Evolutionary conservation across 331 rosid species (phyloP).

Genomic region (Malus hybrid): DNA sequence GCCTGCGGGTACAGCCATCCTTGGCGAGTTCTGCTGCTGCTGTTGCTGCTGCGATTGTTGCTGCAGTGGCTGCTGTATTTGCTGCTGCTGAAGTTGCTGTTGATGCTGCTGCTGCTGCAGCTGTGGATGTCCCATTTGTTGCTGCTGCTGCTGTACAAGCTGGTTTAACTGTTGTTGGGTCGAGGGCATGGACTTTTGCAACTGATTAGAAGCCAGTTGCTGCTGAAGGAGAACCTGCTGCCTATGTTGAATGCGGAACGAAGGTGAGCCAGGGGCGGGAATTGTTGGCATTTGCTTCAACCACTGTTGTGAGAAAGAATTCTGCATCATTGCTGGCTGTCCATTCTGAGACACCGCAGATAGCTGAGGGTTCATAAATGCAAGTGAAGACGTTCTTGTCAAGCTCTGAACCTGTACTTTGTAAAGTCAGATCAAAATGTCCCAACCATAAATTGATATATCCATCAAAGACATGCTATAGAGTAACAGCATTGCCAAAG

Average conservation of each 20-base stretch:
- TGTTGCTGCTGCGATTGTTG: conserved; percentile 61
- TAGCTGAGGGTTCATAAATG: conserved; percentile 74
- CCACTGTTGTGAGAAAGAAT: conserved; percentile 82
- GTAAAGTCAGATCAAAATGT: background rate
- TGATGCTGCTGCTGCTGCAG: conserved; percentile 40
- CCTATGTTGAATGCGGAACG: conserved; percentile 59
- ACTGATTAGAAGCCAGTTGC: conserved; percentile 66
- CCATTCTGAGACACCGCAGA: conserved; percentile 86
- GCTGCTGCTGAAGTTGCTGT: conserved; percentile 33
- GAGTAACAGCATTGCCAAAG: background rate
- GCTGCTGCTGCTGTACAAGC: conserved; percentile 61
- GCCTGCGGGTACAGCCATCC: conserved; percentile 69
- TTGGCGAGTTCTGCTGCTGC: conserved; percentile 70
- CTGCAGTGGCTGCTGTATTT: conserved; percentile 49
- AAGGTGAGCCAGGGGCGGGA: conserved; percentile 62
- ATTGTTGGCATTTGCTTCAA: conserved; percentile 74
- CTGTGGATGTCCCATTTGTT: conserved; percentile 65
- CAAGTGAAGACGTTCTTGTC: conserved; percentile 70
- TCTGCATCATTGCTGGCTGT: conserved; percentile 63
- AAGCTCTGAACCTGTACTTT: conserved; percentile 65
- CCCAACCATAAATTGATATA: background rate
- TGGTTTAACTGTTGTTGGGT: conserved; percentile 72
- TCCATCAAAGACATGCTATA: background rate
- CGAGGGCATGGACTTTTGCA: conserved; percentile 53
- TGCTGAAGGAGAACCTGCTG: conserved; percentile 66